phyloP scores from a whole-genome alignment of 805 yeast genomes.

The Pichia membranifaciens region DNA sequence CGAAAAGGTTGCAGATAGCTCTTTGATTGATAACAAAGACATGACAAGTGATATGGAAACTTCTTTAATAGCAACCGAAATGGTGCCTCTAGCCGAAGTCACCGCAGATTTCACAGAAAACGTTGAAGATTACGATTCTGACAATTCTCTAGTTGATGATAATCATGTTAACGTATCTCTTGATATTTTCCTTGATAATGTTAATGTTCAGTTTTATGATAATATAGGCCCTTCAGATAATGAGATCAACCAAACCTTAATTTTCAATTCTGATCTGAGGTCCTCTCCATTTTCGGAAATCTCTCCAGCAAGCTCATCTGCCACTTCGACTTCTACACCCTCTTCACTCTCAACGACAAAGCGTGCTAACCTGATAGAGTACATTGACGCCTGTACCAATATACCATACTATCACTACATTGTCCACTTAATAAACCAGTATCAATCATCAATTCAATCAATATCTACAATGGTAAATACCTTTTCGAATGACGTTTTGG shows the following conservation, averaged over 20 bases:
- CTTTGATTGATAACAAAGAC: neutral
- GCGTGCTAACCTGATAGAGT: slow-evolving; percentile 21
- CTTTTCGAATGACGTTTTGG: slow-evolving; percentile 26
- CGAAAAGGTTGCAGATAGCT: neutral
- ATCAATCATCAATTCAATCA: slow-evolving; percentile 23
- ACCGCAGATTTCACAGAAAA: slow-evolving; percentile 19
- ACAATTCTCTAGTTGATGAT: slow-evolving; percentile 23
- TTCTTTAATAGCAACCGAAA: slow-evolving; percentile 22
- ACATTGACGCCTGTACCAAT: slow-evolving; percentile 25
- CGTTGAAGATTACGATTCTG: slow-evolving; percentile 20
- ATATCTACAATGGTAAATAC: slow-evolving; percentile 24
- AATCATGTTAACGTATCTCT: slow-evolving; percentile 26
- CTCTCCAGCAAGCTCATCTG: slow-evolving; percentile 3
- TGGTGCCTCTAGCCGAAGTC: slow-evolving; percentile 29
- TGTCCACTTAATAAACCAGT: slow-evolving; percentile 27
- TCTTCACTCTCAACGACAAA: slow-evolving; percentile 8
- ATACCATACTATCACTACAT: slow-evolving; percentile 28
- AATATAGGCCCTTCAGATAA: slow-evolving; percentile 28
- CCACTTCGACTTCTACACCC: slow-evolving; percentile 10
- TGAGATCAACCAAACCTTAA: slow-evolving; percentile 15
- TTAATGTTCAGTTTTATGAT: slow-evolving; percentile 29
- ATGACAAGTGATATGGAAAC: slow-evolving; percentile 9
- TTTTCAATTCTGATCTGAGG: slow-evolving; percentile 5
- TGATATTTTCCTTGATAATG: slow-evolving; percentile 24
- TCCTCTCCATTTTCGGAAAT: neutral